These are phyloP conservation scores for Taphrina betulina DNA, from an alignment of 1,139 yeast genomes.

Conservation along the genomic window DNA sequence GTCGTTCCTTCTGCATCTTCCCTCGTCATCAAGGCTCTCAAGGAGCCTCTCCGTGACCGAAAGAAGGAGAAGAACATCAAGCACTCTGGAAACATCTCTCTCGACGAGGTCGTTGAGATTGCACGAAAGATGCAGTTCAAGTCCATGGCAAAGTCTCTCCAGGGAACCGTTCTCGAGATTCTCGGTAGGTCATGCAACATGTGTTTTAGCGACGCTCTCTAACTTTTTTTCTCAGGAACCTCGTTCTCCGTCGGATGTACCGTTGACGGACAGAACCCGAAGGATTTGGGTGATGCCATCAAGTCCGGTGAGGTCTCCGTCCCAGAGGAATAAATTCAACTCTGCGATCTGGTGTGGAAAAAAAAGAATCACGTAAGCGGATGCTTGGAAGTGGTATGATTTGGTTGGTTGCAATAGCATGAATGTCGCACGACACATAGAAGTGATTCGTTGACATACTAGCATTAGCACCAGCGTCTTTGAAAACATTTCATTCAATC, in stretches of 20 bases:
- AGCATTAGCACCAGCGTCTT: no score
- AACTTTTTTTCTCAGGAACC: conserved; percentile 51
- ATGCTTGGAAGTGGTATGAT: no score
- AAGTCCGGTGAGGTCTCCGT: conserved; percentile 34
- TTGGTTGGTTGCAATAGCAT: no score
- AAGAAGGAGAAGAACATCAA: conserved; percentile 99
- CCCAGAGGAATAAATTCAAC: conserved; percentile 23
- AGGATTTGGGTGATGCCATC: conserved; percentile 59
- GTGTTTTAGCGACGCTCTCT: no score
- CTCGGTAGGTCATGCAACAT: conserved; percentile 79
- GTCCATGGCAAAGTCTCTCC: conserved; percentile 96
- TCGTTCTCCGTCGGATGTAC: conserved; percentile 47
- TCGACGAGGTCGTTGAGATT: conserved; percentile 93
- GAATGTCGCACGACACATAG: conserved; percentile 13
- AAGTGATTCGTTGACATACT: conserved; percentile 2
- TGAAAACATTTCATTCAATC: no score
- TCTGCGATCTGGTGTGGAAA: no score
- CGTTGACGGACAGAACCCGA: conserved; percentile 99
- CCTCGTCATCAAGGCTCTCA: conserved; percentile 96
- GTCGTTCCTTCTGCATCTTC: conserved; percentile 99
- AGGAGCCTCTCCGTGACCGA: conserved; percentile 99
- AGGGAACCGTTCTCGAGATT: conserved; percentile 97
- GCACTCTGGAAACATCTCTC: conserved; percentile 98
- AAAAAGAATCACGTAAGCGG: no score
- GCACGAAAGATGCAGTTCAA: conserved; percentile 98